Evolutionary conservation across 2,329 filamentous ascomycete species (phyloP).

Genomic region (Clonostachys sp.): DNA sequence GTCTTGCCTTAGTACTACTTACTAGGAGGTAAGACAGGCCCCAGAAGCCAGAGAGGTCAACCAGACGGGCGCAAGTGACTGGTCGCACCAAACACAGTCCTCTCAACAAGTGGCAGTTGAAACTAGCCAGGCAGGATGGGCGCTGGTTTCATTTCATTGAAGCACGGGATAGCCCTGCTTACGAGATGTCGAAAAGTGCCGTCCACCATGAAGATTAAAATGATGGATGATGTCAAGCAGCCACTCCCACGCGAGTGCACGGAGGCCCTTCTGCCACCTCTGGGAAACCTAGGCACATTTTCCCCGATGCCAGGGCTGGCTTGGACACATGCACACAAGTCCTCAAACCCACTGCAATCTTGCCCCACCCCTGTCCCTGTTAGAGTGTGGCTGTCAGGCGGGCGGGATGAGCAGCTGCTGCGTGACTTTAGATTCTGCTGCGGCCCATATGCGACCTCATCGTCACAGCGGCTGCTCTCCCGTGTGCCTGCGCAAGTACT

Average conservation of each 20-base stretch:
- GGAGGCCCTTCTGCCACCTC: too few relatives aligned
- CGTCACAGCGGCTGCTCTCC: too few relatives aligned
- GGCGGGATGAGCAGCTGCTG: not conserved
- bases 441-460: conserved; percentile 1
- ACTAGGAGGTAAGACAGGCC: too few relatives aligned
- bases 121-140: too few relatives aligned
- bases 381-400: not conserved
- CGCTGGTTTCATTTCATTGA: not conserved
- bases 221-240: too few relatives aligned
- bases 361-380: not conserved
- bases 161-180: not conserved
- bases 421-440: not conserved
- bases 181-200: not conserved
- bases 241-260: too few relatives aligned
- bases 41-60: too few relatives aligned
- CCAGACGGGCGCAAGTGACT: too few relatives aligned
- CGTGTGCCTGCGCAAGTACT: too few relatives aligned
- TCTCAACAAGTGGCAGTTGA: too few relatives aligned
- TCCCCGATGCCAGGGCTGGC: not conserved
- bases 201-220: not conserved
- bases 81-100: too few relatives aligned
- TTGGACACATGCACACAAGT: not conserved
- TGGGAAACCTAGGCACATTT: not conserved
- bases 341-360: not conserved
- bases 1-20: too few relatives aligned